Evolutionary conservation across 768 basidiomycete genomes (phyloP).

Genomic region (Agaricus subrufescens): DNA sequence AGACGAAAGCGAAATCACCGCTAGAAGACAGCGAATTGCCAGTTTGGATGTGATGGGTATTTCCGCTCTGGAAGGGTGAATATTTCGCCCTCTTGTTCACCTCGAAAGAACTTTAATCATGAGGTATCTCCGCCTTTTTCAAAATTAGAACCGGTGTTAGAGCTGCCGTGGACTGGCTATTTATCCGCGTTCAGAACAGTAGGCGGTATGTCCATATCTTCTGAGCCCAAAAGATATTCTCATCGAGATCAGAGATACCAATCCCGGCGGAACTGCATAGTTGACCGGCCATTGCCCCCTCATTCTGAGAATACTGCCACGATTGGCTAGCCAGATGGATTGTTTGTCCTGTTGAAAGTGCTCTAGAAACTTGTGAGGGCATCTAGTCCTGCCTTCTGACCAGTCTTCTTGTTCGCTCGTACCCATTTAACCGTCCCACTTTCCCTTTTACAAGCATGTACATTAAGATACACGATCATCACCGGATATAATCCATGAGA

Average conservation of each 20-base stretch:
- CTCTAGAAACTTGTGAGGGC: background rate
- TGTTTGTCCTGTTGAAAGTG: background rate
- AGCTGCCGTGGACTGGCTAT: slow-evolving; percentile 92
- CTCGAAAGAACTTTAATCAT: background rate
- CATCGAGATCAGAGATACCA: slow-evolving; percentile 1
- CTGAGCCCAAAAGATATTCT: background rate
- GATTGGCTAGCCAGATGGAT: background rate
- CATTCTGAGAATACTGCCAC: background rate
- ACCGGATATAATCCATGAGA: slow-evolving; percentile 14
- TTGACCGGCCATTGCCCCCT: background rate
- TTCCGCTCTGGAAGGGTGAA: slow-evolving; percentile 85
- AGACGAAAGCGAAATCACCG: slow-evolving; percentile 38
- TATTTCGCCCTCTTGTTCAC: slow-evolving; percentile 14
- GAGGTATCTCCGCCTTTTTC: background rate
- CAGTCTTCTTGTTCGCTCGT: background rate
- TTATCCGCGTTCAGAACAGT: slow-evolving; percentile 89
- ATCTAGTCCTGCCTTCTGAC: background rate
- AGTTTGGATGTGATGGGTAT: slow-evolving; percentile 88
- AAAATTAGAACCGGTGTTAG: slow-evolving; percentile 73
- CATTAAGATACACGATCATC: slow-evolving; percentile 3
- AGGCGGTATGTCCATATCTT: slow-evolving; percentile 41
- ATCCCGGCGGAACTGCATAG: slow-evolving; percentile 2
- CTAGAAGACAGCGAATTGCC: slow-evolving; percentile 54
- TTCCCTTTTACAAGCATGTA: slow-evolving; percentile 4
- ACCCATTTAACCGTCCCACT: background rate